These are phyloP conservation scores for Barnettozyma siamensis DNA, from an alignment of 805 yeast genomes.

Conservation along the genomic window DNA sequence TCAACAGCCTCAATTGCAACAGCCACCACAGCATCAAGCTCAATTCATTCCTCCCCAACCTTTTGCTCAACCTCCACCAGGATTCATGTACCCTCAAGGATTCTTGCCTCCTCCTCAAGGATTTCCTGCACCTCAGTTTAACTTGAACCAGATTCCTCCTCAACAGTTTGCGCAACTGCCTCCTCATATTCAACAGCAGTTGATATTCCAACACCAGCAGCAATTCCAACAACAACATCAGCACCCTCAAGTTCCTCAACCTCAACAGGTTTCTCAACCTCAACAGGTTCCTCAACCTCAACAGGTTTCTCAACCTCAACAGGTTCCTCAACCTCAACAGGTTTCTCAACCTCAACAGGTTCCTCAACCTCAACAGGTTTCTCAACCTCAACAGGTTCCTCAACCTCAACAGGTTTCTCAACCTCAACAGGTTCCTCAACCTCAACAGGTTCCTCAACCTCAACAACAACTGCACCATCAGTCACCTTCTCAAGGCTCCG, in stretches of 20 bases:
- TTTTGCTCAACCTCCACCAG: conserved; percentile 21
- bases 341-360: conserved; percentile 16
- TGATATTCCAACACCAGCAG: conserved; percentile 23
- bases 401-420: conserved; percentile 15
- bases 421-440: conserved; percentile 13
- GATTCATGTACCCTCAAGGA: conserved; percentile 24
- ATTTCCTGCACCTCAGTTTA: conserved; percentile 19
- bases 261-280: conserved; percentile 9
- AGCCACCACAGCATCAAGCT: conserved; percentile 19
- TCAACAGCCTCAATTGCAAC: conserved; percentile 13
- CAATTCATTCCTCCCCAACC: conserved; percentile 23
- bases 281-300: conserved; percentile 26
- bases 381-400: conserved; percentile 13
- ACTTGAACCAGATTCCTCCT: conserved; percentile 21
- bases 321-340: conserved; percentile 15
- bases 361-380: conserved; percentile 14
- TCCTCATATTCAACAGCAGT: conserved; percentile 27
- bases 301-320: conserved; percentile 18
- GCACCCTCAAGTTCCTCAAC: conserved; percentile 13
- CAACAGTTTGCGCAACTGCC: conserved; percentile 24
- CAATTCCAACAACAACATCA: conserved; percentile 19
- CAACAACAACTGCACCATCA: conserved; percentile 26
- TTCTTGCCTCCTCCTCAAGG: conserved; percentile 24
- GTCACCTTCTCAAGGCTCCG: conserved; percentile 19
- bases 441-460: conserved; percentile 9